These are phyloP conservation scores for Calocera viscosa DNA, from an alignment of 768 basidiomycete genomes.

Conservation along the genomic window DNA sequence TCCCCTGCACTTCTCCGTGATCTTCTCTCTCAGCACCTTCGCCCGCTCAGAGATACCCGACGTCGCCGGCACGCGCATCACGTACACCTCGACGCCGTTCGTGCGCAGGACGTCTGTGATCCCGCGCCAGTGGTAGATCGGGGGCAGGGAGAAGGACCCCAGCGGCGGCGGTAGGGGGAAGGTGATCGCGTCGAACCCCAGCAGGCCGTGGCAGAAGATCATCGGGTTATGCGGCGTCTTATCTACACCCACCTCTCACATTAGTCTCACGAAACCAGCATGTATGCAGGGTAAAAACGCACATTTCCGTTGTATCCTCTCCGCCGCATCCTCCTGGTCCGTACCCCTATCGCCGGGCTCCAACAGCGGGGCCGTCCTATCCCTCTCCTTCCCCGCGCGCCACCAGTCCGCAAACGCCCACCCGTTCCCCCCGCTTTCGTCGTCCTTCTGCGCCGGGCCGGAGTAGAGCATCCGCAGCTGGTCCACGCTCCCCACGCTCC, in stretches of 20 bases:
- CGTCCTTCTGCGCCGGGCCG: not conserved
- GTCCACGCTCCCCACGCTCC: not conserved
- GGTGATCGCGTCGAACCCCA: conserved; percentile 78
- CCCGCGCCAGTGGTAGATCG: conserved; percentile 93
- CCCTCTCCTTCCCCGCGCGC: not conserved
- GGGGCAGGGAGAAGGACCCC: conserved; percentile 53
- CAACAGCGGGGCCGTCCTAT: conserved; percentile 1
- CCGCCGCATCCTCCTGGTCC: conserved; percentile 9
- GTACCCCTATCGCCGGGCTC: conserved; percentile 9
- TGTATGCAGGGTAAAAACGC: conserved; percentile 12
- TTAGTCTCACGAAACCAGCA: conserved; percentile 11
- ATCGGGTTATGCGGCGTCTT: conserved; percentile 69
- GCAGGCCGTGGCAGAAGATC: conserved; percentile 89
- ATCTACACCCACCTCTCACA: conserved; percentile 35
- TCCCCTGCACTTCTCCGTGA: conserved; percentile 69
- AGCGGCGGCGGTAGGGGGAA: conserved; percentile 39
- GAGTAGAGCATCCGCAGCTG: conserved; percentile 3
- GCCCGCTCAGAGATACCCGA: conserved; percentile 81
- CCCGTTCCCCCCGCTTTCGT: not conserved
- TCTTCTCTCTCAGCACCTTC: conserved; percentile 70
- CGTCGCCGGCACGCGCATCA: conserved; percentile 88
- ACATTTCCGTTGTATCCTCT: conserved; percentile 14
- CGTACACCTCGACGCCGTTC: conserved; percentile 79
- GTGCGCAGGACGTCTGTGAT: conserved; percentile 85
- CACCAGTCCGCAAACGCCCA: conserved; percentile 2